Evolutionary conservation across 139 green algal genomes (phyloP).

Genomic region (Ulvella scutata): DNA sequence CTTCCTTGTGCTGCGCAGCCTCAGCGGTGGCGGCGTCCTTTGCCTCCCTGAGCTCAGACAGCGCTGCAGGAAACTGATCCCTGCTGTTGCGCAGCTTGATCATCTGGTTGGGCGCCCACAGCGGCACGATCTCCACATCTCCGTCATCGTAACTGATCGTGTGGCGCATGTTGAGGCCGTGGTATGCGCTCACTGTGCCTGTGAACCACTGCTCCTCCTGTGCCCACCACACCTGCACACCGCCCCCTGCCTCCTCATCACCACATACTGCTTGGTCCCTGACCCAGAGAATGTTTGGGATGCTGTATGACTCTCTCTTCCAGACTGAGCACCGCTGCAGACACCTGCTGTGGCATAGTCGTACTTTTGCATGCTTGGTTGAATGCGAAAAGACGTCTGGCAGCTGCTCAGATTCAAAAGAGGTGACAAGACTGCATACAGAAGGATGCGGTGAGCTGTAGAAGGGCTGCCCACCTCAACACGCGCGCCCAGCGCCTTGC

Average conservation of each 20-base stretch:
- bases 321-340: no score
- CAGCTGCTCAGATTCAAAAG: no score
- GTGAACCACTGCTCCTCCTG: constrained; percentile 27
- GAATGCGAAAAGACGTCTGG: no score
- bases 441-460: no score
- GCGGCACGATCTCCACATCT: constrained; percentile 48
- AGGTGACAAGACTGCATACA: no score
- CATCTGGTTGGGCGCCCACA: constrained; percentile 40
- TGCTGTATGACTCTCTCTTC: no score
- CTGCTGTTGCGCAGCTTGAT: constrained; percentile 15
- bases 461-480: constrained; percentile 38
- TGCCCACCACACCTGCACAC: constrained; percentile 25
- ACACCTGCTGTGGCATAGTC: no score
- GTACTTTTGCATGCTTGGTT: no score
- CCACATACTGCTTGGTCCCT: constrained; percentile 20
- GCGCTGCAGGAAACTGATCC: constrained; percentile 13
- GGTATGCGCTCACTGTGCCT: constrained; percentile 30
- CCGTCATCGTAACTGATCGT: constrained; percentile 64
- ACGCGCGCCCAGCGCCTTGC: constrained; percentile 40
- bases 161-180: constrained; percentile 45
- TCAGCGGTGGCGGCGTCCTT: neutral
- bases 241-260: neutral
- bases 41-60: neutral
- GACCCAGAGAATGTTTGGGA: no score
- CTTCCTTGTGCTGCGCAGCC: no score